Evolutionary conservation across 192 early-diverging fungal species (phyloP).

Genomic region (Thamnidium elegans): DNA sequence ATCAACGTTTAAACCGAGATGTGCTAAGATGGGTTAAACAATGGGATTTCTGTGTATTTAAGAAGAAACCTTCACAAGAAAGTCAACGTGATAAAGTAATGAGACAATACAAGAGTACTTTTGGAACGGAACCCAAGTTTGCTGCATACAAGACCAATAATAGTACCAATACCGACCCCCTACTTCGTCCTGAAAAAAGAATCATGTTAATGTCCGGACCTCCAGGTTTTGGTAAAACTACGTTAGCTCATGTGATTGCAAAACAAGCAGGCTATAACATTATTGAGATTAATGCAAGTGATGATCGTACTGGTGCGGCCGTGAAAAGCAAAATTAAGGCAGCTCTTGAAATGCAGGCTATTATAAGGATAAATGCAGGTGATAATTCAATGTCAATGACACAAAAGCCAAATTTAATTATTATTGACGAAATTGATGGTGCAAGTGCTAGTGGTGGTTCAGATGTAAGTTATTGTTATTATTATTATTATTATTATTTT

Average conservation of each 20-base stretch:
- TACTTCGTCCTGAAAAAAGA: constrained; percentile 58
- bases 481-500: neutral
- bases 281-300: constrained; percentile 95
- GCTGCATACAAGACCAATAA: neutral
- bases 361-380: constrained; percentile 39
- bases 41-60: constrained; percentile 97
- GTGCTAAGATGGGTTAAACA: constrained; percentile 93
- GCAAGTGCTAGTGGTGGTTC: constrained; percentile 68
- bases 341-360: constrained; percentile 75
- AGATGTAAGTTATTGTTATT: constrained; percentile 42
- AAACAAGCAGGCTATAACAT: constrained; percentile 87
- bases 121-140: neutral
- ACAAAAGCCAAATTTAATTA: constrained; percentile 73
- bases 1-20: constrained; percentile 84
- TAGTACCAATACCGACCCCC: constrained; percentile 36
- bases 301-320: constrained; percentile 83
- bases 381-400: constrained; percentile 24
- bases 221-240: constrained; percentile 96
- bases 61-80: constrained; percentile 24
- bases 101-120: constrained; percentile 18
- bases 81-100: constrained; percentile 24
- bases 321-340: constrained; percentile 73
- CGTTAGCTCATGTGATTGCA: constrained; percentile 90
- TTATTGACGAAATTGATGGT: constrained; percentile 98
- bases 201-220: constrained; percentile 81